These are phyloP conservation scores for Fistulifera pelliculosa DNA, from an alignment of 108 stramenopile species.

Conservation along the genomic window DNA sequence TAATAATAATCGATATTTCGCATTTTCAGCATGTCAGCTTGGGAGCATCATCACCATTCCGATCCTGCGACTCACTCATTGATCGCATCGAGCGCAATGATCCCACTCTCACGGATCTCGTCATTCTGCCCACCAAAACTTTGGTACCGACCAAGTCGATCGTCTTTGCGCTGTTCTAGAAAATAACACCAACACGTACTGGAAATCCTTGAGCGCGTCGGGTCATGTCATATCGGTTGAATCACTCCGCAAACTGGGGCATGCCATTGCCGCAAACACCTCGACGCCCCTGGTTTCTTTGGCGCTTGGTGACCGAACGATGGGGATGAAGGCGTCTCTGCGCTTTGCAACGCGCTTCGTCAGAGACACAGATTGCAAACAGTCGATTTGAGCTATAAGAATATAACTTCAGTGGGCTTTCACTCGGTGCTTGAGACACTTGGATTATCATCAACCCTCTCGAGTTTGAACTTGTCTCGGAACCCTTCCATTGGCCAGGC, in stretches of 20 bases:
- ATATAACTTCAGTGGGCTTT: constrained; percentile 16
- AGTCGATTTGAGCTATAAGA: constrained; percentile 60
- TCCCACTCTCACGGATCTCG: constrained; percentile 37
- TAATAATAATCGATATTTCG: neutral
- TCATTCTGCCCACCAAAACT: constrained; percentile 62
- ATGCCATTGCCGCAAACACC: constrained; percentile 22
- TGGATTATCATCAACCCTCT: constrained; percentile 10
- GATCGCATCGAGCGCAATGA: constrained; percentile 57
- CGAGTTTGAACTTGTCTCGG: constrained; percentile 8
- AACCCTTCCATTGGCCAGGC: neutral
- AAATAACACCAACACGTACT: constrained; percentile 35
- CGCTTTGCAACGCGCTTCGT: constrained; percentile 37
- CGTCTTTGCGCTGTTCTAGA: constrained; percentile 37
- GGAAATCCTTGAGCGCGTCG: constrained; percentile 53
- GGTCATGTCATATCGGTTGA: constrained; percentile 45
- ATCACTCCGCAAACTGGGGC: constrained; percentile 41
- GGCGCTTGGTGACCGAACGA: constrained; percentile 53
- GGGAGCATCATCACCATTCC: constrained; percentile 3
- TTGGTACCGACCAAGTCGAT: constrained; percentile 39
- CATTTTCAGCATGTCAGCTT: neutral
- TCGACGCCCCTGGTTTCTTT: constrained; percentile 18
- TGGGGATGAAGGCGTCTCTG: constrained; percentile 62
- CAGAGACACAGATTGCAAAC: constrained; percentile 22
- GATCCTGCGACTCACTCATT: constrained; percentile 36
- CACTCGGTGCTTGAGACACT: constrained; percentile 10